Evolutionary conservation across 1,284 basidiomycete genomes (phyloP), one percentile per base, ranked within the genome.

Genomic region (Microbotryum violaceum): DNA sequence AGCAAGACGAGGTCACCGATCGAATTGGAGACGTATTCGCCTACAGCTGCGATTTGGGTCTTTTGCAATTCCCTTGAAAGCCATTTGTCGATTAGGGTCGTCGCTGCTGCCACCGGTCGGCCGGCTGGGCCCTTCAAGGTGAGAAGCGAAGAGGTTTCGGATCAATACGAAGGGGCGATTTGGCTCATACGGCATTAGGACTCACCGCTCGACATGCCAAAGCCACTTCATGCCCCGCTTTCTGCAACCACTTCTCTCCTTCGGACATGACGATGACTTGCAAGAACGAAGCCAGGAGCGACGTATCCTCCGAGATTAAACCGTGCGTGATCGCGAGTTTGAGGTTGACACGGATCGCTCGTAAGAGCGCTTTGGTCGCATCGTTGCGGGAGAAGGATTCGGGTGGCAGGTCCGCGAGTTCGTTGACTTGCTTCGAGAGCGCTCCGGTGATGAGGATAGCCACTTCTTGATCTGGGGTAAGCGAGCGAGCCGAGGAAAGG

Each of bases 241-340:
- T 49, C 18, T 56, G 56, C n/a, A 72, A 58, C 66, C 68, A 70
- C 6, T 62, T 57, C 12, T 64, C 56, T 7, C 70, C 70, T 54
- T 70, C 67, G 20, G 64, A 66, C 70, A 71, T 72, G 63, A 71
- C 60, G 33, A 72, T 61, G 20, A 70, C 62, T 54, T 73, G 71
- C 29, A 72, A 58, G 59, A 67, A 72, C 9, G 62, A 66, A 3
- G 66, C 60, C 25, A 70, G 56, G 23, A 72, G 63, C 29, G 65
- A 62, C 20, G 70, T 72, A 42, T 70, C 62, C 6, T 61, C 47
- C 6, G 53, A 62, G 5, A 62, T 33, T 10, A 73, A 56, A 6
- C 62, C 62, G 18, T 65, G 57, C 10, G 60, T 55, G 56, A 72
- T 70, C 16, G 71, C 71, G 7, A 71, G 57, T 37, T 71, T 71